A percentile compares a stretch with the other conserved stretches of the same genome.
These are phyloP conservation scores for Rhizopus arrhizus DNA, from an alignment of 371 early-diverging fungal species.

Conservation along the genomic window DNA sequence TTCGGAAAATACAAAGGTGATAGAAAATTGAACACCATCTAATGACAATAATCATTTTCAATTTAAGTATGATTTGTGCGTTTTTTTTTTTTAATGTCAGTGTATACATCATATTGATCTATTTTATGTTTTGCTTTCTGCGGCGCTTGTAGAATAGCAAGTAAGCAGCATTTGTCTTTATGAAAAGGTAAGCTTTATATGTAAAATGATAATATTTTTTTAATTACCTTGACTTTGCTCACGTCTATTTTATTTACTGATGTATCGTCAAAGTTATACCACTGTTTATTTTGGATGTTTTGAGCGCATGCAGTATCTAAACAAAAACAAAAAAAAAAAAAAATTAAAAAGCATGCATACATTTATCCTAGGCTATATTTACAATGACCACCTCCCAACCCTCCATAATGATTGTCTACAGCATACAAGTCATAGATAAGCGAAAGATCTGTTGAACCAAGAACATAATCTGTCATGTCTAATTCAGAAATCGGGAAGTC, in stretches of 20 bases:
- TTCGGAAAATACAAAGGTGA: too few relatives aligned
- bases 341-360: constrained; percentile 10
- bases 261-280: constrained; percentile 92
- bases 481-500: constrained; percentile 60
- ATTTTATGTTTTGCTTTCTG: background rate
- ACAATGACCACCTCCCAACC: constrained; percentile 91
- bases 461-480: constrained; percentile 38
- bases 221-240: constrained; percentile 52
- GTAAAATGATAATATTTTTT: constrained; percentile 23
- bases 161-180: constrained; percentile 69
- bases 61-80: too few relatives aligned
- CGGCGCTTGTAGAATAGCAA: constrained; percentile 78
- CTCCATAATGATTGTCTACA: constrained; percentile 91
- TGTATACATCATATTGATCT: too few relatives aligned
- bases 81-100: too few relatives aligned
- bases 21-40: too few relatives aligned
- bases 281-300: constrained; percentile 62
- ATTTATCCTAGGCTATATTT: constrained; percentile 24
- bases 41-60: too few relatives aligned
- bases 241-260: constrained; percentile 65
- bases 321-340: background rate
- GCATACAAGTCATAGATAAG: constrained; percentile 85
- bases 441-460: constrained; percentile 22
- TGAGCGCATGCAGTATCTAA: constrained; percentile 87
- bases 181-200: too few relatives aligned